Evolutionary conservation across 23 red algal species (phyloP), one percentile per base, ranked within the genome.

Genomic region (Gracilaria gracilis): DNA sequence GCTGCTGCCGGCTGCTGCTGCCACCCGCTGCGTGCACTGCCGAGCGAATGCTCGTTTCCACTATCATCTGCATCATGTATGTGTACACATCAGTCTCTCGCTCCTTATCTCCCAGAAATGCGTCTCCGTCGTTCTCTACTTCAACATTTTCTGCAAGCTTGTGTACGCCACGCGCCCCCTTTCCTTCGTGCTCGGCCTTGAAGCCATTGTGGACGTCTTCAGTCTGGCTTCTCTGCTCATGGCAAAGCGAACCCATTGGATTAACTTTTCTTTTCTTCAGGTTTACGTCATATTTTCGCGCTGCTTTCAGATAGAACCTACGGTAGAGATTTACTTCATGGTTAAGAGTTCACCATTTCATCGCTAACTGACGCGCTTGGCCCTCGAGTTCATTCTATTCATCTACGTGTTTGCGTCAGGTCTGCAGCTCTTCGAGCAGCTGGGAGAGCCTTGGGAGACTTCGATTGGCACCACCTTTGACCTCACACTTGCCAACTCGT

Each of bases 241-340:
- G 65, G 64, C 87, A 39, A 67, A 58, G 29, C 61, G 29, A 25
- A 73, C 55, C 20, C 48, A 82, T 23, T 95, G 93, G 93, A 65
- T 88, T 23, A 88, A 95, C 79, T 95, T 95, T 85, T 84, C 79
- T 39, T 95, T 95, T 37, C 80, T 95, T n/a, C 93, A 95, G 53
- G 93, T 85, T 0, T 95, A 84, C 38, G 76, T 89, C 32, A 76
- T 90, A 9, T 51, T 95, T n/a, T 72, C 80, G 36, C 75, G 86
- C 34, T 90, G 84, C 57, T 88, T 84, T 48, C 79, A 73, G 64
- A 67, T 89, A 58, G 93, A 95, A 73, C 93, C 69, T 37, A 78
- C 57, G 32, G 67, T 95, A 19, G 69, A 88, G 50, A 57, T 81
- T 23, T 69, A 88, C 37, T 84, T 92, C 47, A 61, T 87, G 81